These are phyloP conservation scores for Teunomyces stri DNA, from an alignment of 805 yeast species.

Conservation along the genomic window DNA sequence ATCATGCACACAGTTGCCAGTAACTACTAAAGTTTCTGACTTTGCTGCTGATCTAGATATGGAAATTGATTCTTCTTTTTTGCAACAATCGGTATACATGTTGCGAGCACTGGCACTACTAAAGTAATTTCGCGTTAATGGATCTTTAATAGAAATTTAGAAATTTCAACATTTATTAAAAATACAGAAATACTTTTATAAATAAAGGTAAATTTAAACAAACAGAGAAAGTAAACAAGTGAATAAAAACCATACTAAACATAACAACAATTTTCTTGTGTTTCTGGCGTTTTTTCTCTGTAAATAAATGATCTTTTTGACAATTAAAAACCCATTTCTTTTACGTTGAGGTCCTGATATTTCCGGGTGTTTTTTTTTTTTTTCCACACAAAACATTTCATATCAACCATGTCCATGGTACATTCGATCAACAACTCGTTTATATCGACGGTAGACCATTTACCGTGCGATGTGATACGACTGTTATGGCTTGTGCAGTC, in stretches of 20 bases:
- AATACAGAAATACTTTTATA: not conserved
- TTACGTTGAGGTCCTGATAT: not conserved
- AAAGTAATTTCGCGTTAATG: not conserved
- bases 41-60: not conserved
- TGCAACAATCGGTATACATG: not conserved
- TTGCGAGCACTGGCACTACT: not conserved
- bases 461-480: slow-evolving; percentile 43
- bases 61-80: not conserved
- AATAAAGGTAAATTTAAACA: not conserved
- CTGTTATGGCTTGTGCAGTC: slow-evolving; percentile 43
- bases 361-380: not conserved
- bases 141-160: not conserved
- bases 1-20: no score
- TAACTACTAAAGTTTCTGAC: no score
- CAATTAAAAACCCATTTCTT: not conserved
- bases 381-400: not conserved
- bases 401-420: not conserved
- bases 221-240: no score
- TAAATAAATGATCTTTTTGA: no score
- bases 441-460: slow-evolving; percentile 42
- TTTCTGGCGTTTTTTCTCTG: no score
- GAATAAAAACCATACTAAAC: no score
- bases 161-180: not conserved
- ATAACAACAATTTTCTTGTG: no score
- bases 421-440: slow-evolving; percentile 35